Percentiles rank a stretch among this genome's conserved stretches.
Evolutionary conservation across 1,284 basidiomycete genomes (phyloP).

Genomic region (Ganoderma sinense): DNA sequence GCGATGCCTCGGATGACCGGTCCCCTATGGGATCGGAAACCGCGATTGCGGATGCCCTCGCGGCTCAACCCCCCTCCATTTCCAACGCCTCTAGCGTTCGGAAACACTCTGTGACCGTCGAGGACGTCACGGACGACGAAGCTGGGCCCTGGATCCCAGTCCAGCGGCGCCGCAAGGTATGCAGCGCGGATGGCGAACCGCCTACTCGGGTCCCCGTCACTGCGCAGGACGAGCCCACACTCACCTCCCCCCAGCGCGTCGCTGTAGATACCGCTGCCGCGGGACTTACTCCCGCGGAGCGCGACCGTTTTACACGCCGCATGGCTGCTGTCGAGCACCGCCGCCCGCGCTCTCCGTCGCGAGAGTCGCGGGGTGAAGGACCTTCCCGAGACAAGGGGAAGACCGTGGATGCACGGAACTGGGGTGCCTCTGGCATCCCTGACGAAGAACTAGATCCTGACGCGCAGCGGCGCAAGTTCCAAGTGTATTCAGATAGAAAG

Average conservation of each 20-base stretch:
- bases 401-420: slow-evolving; percentile 23
- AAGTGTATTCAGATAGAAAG: not conserved
- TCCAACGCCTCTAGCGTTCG: not conserved
- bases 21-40: not conserved
- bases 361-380: slow-evolving; percentile 18
- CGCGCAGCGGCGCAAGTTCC: slow-evolving; percentile 10
- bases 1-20: slow-evolving; percentile 1
- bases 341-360: not conserved
- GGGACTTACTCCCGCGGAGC: not conserved
- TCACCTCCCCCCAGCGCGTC: not conserved
- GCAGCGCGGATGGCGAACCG: not conserved
- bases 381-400: slow-evolving; percentile 30
- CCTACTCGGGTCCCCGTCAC: not conserved
- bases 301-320: not conserved
- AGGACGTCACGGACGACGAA: slow-evolving; percentile 12
- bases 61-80: not conserved
- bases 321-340: not conserved
- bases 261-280: not conserved
- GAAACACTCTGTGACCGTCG: slow-evolving; percentile 10
- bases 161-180: slow-evolving; percentile 6
- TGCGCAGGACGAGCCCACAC: not conserved
- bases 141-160: slow-evolving; percentile 10
- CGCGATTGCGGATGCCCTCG: not conserved
- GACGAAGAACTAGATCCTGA: slow-evolving; percentile 11
- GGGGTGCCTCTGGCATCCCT: slow-evolving; percentile 16